phyloP scores from a whole-genome alignment of 108 stramenopile species.

The Cyclotella cryptica region DNA sequence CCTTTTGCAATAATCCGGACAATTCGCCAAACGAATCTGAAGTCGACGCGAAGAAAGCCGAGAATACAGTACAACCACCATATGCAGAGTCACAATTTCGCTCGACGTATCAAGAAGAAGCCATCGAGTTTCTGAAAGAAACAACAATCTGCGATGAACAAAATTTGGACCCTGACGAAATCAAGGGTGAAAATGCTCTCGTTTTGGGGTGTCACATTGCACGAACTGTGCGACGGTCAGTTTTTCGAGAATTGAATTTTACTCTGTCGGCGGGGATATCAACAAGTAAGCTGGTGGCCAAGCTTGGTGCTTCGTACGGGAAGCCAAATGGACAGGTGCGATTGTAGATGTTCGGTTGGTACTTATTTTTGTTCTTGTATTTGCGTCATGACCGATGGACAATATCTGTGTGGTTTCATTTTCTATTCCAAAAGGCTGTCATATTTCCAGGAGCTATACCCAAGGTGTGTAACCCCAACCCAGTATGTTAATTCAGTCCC shows the following conservation, averaged over 20 bases:
- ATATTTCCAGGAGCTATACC: constrained; percentile 62
- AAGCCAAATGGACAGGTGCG: constrained; percentile 85
- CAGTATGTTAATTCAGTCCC: too few relatives aligned
- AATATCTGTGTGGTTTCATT: too few relatives aligned
- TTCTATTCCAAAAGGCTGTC: constrained; percentile 52
- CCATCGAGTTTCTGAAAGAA: constrained; percentile 28
- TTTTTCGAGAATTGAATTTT: constrained; percentile 71
- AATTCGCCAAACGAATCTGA: background rate
- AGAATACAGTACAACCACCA: constrained; percentile 8
- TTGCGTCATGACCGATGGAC: too few relatives aligned
- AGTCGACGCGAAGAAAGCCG: constrained; percentile 5
- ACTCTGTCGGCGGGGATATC: constrained; percentile 86
- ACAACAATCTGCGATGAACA: constrained; percentile 41
- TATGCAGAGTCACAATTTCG: constrained; percentile 22
- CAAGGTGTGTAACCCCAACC: background rate
- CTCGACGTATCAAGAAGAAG: constrained; percentile 16
- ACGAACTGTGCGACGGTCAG: constrained; percentile 55
- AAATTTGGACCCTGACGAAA: constrained; percentile 12
- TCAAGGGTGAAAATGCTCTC: constrained; percentile 43
- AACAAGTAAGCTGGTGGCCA: constrained; percentile 81
- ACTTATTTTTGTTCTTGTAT: background rate
- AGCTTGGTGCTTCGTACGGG: constrained; percentile 84
- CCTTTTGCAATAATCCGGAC: constrained; percentile 58
- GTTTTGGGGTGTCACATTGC: constrained; percentile 68
- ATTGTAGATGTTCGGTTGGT: background rate